phyloP scores from a whole-genome alignment of 2,329 filamentous ascomycete species.

The Bisporella sp. region DNA sequence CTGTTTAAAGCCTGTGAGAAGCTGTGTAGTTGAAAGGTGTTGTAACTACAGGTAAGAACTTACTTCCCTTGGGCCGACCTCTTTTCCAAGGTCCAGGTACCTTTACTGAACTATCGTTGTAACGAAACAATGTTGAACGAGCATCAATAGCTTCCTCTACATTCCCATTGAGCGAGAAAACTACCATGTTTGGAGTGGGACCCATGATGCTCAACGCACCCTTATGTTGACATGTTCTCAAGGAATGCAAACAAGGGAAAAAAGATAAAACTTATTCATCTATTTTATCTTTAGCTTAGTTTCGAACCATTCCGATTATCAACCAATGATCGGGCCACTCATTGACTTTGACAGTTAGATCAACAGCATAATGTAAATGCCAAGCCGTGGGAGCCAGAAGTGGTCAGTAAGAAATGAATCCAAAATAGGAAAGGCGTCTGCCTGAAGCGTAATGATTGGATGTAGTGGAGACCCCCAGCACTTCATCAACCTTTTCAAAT shows the following conservation, averaged over 20 bases:
- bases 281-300: background rate
- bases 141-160: background rate
- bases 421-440: too few species aligned
- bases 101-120: background rate
- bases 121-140: background rate
- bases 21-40: too few species aligned
- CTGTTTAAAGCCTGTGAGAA: too few species aligned
- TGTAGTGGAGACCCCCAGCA: too few species aligned
- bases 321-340: too few species aligned
- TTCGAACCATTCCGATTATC: too few species aligned
- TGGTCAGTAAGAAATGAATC: too few species aligned
- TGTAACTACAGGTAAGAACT: background rate
- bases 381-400: too few species aligned
- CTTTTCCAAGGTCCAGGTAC: constrained; percentile 3
- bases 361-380: too few species aligned
- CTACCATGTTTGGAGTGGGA: background rate
- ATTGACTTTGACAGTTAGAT: too few species aligned
- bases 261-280: background rate
- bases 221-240: background rate
- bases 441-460: too few species aligned
- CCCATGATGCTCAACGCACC: background rate
- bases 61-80: constrained; percentile 1
- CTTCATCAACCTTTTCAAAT: too few species aligned
- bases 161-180: background rate
- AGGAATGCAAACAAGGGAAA: background rate